These are phyloP conservation scores for Exutisphaerella laricina DNA, from an alignment of 2,329 filamentous ascomycete genomes.

Conservation along the genomic window DNA sequence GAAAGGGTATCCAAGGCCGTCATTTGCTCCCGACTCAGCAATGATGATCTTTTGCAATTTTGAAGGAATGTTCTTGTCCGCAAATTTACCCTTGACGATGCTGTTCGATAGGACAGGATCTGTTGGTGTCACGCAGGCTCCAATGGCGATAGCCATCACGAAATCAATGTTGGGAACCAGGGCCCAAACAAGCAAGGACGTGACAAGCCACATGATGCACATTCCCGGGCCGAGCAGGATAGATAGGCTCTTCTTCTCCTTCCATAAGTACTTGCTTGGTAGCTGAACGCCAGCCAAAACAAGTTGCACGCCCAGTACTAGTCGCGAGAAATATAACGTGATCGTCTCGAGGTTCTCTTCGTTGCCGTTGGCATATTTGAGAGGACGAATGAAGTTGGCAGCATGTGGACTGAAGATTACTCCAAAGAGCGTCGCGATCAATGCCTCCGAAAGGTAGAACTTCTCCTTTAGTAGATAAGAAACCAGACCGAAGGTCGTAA, in stretches of 20 bases:
- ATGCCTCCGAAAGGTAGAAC: conserved; percentile 86
- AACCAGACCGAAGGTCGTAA: conserved; percentile 83
- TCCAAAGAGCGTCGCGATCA: conserved; percentile 77
- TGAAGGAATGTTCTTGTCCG: conserved; percentile 80
- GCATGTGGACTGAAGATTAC: conserved; percentile 72
- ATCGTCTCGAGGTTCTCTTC: conserved; percentile 60
- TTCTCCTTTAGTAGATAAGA: conserved; percentile 86
- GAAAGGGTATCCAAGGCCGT: conserved; percentile 84
- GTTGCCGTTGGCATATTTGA: conserved; percentile 63
- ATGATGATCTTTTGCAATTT: conserved; percentile 65
- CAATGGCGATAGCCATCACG: conserved; percentile 72
- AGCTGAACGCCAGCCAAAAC: conserved; percentile 84
- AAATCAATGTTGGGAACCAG: conserved; percentile 67
- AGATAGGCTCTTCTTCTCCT: conserved; percentile 69
- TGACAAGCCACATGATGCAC: conserved; percentile 78
- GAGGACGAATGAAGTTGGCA: conserved; percentile 65
- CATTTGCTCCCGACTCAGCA: conserved; percentile 77
- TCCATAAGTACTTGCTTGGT: conserved; percentile 71
- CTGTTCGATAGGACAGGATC: conserved; percentile 83
- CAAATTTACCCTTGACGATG: conserved; percentile 90
- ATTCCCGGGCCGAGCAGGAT: conserved; percentile 78
- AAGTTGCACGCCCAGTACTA: conserved; percentile 85
- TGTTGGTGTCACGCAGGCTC: conserved; percentile 84
- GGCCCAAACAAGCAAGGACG: conserved; percentile 71
- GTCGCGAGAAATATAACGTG: conserved; percentile 76